Conservation (phyloP, 1,139 yeast species). For the Scheffersomyces stambukii region DNA sequence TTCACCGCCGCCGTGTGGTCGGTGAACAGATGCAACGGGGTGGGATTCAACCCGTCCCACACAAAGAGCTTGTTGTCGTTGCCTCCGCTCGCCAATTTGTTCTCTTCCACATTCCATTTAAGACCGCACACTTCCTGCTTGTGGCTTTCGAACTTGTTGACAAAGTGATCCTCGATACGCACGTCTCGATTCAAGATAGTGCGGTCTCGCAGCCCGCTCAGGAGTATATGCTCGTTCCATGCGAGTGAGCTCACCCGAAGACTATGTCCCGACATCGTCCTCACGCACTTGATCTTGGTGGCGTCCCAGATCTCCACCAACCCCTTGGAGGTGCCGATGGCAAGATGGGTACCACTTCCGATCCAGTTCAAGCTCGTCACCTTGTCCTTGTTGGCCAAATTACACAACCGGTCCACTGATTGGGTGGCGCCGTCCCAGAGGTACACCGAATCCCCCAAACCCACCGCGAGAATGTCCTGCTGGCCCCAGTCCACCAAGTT, state of each 20-base stretch:
- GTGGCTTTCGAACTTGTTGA: slow-evolving; percentile 69
- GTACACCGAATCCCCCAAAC: slow-evolving; percentile 82
- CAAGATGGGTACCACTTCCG: slow-evolving; percentile 88
- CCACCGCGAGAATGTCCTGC: slow-evolving; percentile 85
- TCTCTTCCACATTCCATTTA: slow-evolving; percentile 88
- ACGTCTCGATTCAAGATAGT: slow-evolving; percentile 88
- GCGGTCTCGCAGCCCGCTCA: slow-evolving; percentile 86
- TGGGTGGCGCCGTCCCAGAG: slow-evolving; percentile 90
- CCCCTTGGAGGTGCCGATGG: slow-evolving; percentile 87
- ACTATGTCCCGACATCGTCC: slow-evolving; percentile 91
- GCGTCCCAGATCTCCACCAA: slow-evolving; percentile 96
- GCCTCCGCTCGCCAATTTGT: slow-evolving; percentile 88
- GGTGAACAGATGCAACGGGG: slow-evolving; percentile 67
- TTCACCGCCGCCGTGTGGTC: slow-evolving; percentile 95
- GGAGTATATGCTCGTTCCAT: slow-evolving; percentile 88
- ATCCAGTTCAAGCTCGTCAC: slow-evolving; percentile 92
- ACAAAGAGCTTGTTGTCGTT: slow-evolving; percentile 82
- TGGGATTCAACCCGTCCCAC: slow-evolving; percentile 78
- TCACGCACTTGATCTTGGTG: slow-evolving; percentile 71
- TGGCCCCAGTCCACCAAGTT: slow-evolving; percentile 96
- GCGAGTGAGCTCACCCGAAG: slow-evolving; percentile 83
- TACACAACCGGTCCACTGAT: slow-evolving; percentile 76
- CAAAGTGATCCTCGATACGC: slow-evolving; percentile 77
- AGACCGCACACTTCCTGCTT: slow-evolving; percentile 96
- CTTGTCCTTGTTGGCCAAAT: slow-evolving; percentile 56